A percentile compares a stretch with the other conserved stretches of the same genome.
These are phyloP conservation scores for Aegilops bicornis DNA, from an alignment of 176 grass and related monocot genomes.

Conservation along the genomic window DNA sequence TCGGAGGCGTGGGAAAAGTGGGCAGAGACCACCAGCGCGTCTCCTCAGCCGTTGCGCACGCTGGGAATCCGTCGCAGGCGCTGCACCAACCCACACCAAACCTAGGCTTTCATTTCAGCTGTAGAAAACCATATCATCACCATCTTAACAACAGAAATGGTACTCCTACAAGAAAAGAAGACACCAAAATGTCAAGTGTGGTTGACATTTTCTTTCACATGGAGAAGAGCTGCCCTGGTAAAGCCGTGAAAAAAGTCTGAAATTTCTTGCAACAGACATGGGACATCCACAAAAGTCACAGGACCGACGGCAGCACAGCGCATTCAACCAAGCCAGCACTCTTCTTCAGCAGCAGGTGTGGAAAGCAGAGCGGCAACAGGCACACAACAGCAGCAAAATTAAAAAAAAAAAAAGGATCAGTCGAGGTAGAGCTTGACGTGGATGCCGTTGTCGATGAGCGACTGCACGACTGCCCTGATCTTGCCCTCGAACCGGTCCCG, in stretches of 20 bases:
- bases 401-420: conserved; percentile 7
- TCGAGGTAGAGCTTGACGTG: conserved; percentile 94
- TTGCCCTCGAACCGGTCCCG: conserved; percentile 86
- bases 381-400: not conserved
- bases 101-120: not conserved
- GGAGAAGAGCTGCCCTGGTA: not conserved
- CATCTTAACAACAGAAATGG: not conserved
- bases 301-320: not conserved
- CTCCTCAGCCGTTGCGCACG: not conserved
- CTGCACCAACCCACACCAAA: conserved; percentile 12
- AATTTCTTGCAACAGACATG: not conserved
- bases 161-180: not conserved
- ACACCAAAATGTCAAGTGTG: not conserved
- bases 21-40: not conserved
- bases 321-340: not conserved
- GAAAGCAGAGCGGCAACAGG: not conserved
- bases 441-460: conserved; percentile 77
- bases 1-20: not conserved
- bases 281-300: not conserved
- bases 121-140: not conserved
- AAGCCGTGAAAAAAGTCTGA: not conserved
- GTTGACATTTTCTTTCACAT: not conserved
- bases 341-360: conserved; percentile 10
- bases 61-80: not conserved
- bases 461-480: conserved; percentile 83